Conservation (phyloP, 2,329 filamentous ascomycete genomes). For the Orbilia javanica region DNA sequence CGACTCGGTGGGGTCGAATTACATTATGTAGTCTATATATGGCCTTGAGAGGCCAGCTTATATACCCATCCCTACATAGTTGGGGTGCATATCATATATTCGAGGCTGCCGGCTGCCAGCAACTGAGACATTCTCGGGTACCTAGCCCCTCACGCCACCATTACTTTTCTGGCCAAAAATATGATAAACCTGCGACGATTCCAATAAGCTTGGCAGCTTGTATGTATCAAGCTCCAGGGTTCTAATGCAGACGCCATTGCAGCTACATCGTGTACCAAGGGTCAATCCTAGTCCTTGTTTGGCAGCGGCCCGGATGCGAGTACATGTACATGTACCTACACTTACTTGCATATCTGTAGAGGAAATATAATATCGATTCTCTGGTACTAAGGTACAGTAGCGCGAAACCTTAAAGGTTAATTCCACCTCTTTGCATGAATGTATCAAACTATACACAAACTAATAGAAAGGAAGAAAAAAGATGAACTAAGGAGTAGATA, state of each 20-base stretch:
- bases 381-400: constrained; percentile 18
- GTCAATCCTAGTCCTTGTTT: constrained; percentile 12
- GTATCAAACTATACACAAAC: not conserved
- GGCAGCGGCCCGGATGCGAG: not conserved
- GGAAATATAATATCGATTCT: constrained; percentile 24
- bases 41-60: not conserved
- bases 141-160: not conserved
- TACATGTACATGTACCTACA: constrained; percentile 1
- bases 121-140: not conserved
- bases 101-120: not conserved
- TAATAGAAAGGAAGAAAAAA: no score
- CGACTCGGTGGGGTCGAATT: no score
- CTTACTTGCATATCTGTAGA: not conserved
- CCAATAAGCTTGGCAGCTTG: not conserved
- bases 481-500: no score
- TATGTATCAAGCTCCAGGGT: not conserved
- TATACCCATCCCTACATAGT: no score
- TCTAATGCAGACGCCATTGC: constrained; percentile 11
- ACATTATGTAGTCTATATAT: no score
- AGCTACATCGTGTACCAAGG: not conserved
- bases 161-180: not conserved
- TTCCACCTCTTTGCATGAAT: constrained; percentile 15
- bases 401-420: constrained; percentile 36
- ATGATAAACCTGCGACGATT: not conserved
- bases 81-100: not conserved